Evolutionary conservation across 495 filamentous ascomycete genomes (phyloP), one percentile per base, ranked within the genome.

Genomic region (Gamarada debralockiae): DNA sequence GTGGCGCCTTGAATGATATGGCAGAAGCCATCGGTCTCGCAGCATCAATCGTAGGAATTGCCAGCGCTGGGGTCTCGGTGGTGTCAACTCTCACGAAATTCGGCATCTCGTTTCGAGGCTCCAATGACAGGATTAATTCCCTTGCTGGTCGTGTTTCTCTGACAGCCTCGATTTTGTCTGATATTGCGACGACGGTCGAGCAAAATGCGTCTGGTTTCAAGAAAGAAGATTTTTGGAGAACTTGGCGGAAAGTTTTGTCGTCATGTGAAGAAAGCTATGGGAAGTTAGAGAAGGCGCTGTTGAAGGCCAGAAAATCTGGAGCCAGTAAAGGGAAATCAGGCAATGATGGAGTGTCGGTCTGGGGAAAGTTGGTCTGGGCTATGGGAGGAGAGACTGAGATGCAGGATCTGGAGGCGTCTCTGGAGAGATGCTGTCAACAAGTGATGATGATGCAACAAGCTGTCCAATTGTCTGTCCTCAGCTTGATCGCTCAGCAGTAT

Each of bases 391-490:
- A 47, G 23, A 9, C 15, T 4, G n/a, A 29, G 24, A 47, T 47
- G 43, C 9, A 47, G 17, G 43, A 47, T 17, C 24, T 47, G 23
- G 22, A 47, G 13, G n/a, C 15, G 5, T 29, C 23, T n/a, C 25
- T 47, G 15, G 43, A 47, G 17, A n/a, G 27, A 18, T 47, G 20
- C 2, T 29, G 27, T 14, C n/a, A 25, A 6, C 43, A 47, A 29
- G 43, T 47, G 23, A 17, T 47, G 43, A 47, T 47, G 43, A 47
- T 47, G 43, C 43, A 47, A 18, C 37, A 40, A 18, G 37, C 20
- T 18, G 37, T 40, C 17, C 37, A 40, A 18, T 14, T 40, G 37
- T 17, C 37, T 8, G 37, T 20, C 9, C n/a, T 40, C 13, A 40
- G 37, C 20, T n/a, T 40, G 10, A 21, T 40, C 37, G 37, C 37